phyloP scores from a whole-genome alignment of 192 early-diverging fungal genomes.

The Entomortierella parvispora region DNA sequence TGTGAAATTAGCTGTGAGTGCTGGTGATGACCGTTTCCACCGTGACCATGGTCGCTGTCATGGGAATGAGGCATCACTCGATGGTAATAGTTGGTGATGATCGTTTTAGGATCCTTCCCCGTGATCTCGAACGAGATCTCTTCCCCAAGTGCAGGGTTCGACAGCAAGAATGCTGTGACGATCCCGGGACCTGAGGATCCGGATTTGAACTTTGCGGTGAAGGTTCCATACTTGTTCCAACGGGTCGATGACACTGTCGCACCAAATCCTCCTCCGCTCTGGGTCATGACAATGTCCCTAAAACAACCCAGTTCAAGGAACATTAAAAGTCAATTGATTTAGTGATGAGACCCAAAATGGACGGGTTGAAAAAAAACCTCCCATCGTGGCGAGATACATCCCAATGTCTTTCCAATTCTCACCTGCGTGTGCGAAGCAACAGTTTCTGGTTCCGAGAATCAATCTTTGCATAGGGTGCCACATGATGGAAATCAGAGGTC shows the following conservation, averaged over 20 bases:
- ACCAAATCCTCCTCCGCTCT: constrained; percentile 63
- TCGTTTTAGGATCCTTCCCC: constrained; percentile 59
- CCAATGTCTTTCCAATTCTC: constrained; percentile 39
- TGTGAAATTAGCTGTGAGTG: constrained; percentile 25
- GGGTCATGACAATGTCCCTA: constrained; percentile 42
- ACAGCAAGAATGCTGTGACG: constrained; percentile 67
- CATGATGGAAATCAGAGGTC: constrained; percentile 65
- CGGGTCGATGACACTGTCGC: constrained; percentile 64
- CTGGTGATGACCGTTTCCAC: constrained; percentile 49
- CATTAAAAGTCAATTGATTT: neutral
- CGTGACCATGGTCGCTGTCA: constrained; percentile 48
- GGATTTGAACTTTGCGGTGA: constrained; percentile 62
- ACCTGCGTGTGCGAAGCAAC: constrained; percentile 51
- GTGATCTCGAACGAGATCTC: constrained; percentile 76
- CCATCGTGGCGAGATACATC: constrained; percentile 2
- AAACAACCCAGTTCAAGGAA: constrained; percentile 25
- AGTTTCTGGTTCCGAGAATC: constrained; percentile 25
- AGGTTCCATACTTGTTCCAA: constrained; percentile 68
- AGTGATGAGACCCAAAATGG: neutral
- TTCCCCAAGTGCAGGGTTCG: constrained; percentile 65
- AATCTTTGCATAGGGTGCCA: constrained; percentile 57
- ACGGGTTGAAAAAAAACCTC: neutral
- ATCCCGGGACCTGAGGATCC: constrained; percentile 63
- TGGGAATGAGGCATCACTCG: constrained; percentile 38
- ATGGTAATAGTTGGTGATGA: constrained; percentile 72